Evolutionary conservation across 1,284 basidiomycete species (phyloP).

Genomic region (Nidula niveotomentosa): DNA sequence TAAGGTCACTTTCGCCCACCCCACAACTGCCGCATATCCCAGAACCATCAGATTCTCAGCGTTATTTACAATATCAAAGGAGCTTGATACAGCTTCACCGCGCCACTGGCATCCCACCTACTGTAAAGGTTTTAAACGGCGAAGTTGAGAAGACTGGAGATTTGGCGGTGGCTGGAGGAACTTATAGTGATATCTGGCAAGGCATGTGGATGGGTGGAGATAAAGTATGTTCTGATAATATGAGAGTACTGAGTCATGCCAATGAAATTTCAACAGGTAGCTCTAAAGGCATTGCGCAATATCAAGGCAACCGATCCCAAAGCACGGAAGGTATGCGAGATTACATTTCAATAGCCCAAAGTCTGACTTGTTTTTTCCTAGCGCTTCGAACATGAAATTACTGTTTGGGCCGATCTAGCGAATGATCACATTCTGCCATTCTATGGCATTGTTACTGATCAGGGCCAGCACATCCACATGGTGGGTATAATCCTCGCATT

Average conservation of each 20-base stretch:
- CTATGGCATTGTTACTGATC: conserved; percentile 52
- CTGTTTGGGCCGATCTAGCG: conserved; percentile 47
- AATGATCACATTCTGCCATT: conserved; percentile 50
- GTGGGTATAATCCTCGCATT: conserved; percentile 19
- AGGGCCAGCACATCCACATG: conserved; percentile 47
- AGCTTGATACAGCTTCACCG: conserved; percentile 45
- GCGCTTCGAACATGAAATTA: conserved; percentile 55
- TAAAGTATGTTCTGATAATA: conserved; percentile 27
- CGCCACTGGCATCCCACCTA: conserved; percentile 47
- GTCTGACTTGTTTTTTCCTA: conserved; percentile 16
- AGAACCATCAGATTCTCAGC: conserved; percentile 26
- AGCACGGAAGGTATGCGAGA: conserved; percentile 32
- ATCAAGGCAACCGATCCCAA: conserved; percentile 38
- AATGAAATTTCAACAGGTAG: conserved; percentile 36
- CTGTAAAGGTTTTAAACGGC: conserved; percentile 46
- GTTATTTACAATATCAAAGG: conserved; percentile 38
- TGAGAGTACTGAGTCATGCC: not conserved
- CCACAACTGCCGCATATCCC: conserved; percentile 23
- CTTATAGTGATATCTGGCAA: conserved; percentile 49
- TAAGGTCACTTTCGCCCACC: not conserved
- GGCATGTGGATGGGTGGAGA: conserved; percentile 49
- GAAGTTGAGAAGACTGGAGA: conserved; percentile 41
- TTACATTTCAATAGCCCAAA: not conserved
- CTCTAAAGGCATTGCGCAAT: conserved; percentile 49
- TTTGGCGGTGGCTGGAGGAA: conserved; percentile 42